A percentile compares a stretch with the other conserved stretches of the same genome.
Conservation (phyloP, 2,329 filamentous ascomycete species). For the Talaromyces sp. region DNA sequence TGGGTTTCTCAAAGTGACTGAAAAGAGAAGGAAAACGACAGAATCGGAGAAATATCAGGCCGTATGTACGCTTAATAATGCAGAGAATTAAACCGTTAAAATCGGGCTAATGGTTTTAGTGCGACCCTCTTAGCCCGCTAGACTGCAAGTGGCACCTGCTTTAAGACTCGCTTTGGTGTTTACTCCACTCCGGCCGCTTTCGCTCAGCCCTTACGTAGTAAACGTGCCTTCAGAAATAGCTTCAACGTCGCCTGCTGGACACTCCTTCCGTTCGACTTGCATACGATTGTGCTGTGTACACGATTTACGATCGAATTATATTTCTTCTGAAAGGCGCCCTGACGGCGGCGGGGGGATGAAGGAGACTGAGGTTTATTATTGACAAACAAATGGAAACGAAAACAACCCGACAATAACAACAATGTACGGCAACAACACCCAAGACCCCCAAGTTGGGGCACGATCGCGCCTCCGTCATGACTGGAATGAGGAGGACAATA, state of each 20-base stretch:
- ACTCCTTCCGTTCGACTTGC: not conserved
- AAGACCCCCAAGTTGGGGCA: not conserved
- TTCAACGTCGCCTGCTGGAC: not conserved
- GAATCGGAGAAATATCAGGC: not conserved
- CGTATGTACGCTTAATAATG: not conserved
- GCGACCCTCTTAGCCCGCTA: not conserved
- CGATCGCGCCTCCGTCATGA: not conserved
- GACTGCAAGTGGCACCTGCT: not conserved
- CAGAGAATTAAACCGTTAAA: not conserved
- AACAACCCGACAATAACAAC: not conserved
- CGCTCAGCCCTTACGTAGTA: not conserved
- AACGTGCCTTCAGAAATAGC: not conserved
- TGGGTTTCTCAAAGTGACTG: not conserved
- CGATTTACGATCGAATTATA: not conserved
- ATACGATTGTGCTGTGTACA: not conserved
- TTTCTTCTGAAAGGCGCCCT: not conserved
- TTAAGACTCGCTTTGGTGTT: not conserved
- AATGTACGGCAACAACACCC: constrained; percentile 4
- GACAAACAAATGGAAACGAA: not conserved
- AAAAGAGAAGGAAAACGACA: not conserved
- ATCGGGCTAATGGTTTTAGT: not conserved
- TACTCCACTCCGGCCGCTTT: not conserved
- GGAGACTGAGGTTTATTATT: not conserved
- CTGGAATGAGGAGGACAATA: not conserved
- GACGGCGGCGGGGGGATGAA: not conserved